A percentile compares a stretch with the other conserved stretches of the same genome.
These are phyloP conservation scores for Penicillium simplicissimum DNA, from an alignment of 495 filamentous ascomycete species.

Conservation along the genomic window DNA sequence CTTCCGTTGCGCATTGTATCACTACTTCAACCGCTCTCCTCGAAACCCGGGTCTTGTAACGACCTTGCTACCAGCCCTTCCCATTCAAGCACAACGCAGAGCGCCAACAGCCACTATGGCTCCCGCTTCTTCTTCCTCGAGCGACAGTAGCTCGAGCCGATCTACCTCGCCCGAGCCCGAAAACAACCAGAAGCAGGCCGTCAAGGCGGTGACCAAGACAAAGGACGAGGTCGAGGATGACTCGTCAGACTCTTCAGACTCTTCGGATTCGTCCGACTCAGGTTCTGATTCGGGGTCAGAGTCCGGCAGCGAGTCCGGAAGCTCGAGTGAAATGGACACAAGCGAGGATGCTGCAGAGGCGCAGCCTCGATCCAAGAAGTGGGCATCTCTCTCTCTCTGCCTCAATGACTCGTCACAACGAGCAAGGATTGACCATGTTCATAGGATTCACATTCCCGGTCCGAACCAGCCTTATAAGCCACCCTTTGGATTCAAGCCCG, in stretches of 20 bases:
- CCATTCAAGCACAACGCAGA: neutral
- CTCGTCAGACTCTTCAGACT: constrained; percentile 11
- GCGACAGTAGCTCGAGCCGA: constrained; percentile 35
- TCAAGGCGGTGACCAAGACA: constrained; percentile 34
- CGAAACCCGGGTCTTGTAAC: too few species aligned
- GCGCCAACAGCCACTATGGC: constrained; percentile 32
- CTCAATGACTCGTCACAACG: neutral
- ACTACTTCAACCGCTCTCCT: neutral
- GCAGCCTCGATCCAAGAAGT: constrained; percentile 26
- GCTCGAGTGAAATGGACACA: constrained; percentile 39
- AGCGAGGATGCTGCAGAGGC: constrained; percentile 23
- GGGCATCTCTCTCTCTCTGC: constrained; percentile 1
- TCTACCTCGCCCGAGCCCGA: constrained; percentile 35
- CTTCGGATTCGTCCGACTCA: constrained; percentile 28
- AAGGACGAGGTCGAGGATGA: constrained; percentile 23
- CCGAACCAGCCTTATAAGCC: constrained; percentile 41
- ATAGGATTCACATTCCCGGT: constrained; percentile 25
- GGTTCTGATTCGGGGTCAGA: constrained; percentile 31
- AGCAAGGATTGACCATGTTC: constrained; percentile 5
- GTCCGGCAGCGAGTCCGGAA: constrained; percentile 29
- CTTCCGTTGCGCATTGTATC: neutral
- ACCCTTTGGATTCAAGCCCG: constrained; percentile 43
- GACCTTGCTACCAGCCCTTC: neutral
- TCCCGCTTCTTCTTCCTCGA: constrained; percentile 25
- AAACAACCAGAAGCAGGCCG: constrained; percentile 27